Base-by-base conservation (phyloP, 148 eudicot species). In the Rhododendron molle region DNA sequence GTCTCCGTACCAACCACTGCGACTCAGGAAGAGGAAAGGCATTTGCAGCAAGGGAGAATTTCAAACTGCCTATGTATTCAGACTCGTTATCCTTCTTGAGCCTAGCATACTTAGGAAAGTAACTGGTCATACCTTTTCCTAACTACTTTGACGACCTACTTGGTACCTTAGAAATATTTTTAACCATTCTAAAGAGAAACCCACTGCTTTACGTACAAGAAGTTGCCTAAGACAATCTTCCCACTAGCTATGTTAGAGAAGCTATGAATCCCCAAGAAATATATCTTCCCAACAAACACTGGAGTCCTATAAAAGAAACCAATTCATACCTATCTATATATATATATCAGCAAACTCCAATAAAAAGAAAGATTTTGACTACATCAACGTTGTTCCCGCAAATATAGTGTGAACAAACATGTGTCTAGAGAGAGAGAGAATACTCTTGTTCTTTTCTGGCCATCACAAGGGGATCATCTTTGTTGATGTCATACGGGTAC, bases 401-500 rank as follows among this genome's bases (percentile, higher is more conserved):
- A 14, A 16, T 74, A 16, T 36, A 18, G 21, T 18, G 81, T n/a
- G 13, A 7, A 28, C 4, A 23, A 16, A 36, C 13, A 30, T 40
- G 43, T 47, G 36, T 14, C 3, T n/a, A 4, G 4, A 49, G 36
- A 5, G 44, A 50, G 81, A 26, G 85, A 62, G 85, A 15, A 50
- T 91, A 94, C 99, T 92, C 94, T 89, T 90, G 81, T 87, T 96
- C 91, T 90, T 87, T 56, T 20, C 50, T 88, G 26, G 91, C 94
- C 92, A 94, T 86, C 91, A 96, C 46, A 20, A 83, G 85, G 52
- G 99, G 98, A 74, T 96, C 99, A 80, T 92, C 96, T 72, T 86
- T 67, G 78, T 91, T 90, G 73, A 96, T 88, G 80, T 96, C 95
- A 69, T 94, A 80, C 30, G 98, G 99, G 79, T 96, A 96, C 99